Evolutionary conservation across 129 eudicot genomes (phyloP), one percentile per base, ranked within the genome.

Genomic region (Escallonia herrerae): DNA sequence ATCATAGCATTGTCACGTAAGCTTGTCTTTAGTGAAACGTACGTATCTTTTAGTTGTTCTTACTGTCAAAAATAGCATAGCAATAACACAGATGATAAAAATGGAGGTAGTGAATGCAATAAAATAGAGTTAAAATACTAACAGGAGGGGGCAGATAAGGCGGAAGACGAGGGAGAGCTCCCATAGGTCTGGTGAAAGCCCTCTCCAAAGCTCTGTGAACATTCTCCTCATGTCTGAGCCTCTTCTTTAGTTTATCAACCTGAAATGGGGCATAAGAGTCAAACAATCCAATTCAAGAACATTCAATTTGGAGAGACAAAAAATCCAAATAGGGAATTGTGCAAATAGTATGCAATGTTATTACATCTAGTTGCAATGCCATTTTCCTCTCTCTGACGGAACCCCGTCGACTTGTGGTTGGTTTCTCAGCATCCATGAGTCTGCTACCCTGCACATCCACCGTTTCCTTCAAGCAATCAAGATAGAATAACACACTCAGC

Each of bases 301-400:
- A 3, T 8, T 46, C 46, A 54, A 43, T 12, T 15, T 33, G 38
- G 15, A 5, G 3, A 55, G 10, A 8, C 33, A 22, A 22, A 22
- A 22, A 22, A 22, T 5, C 4, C 45, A n/a, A 60, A 63, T 47
- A 11, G 22, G 59, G 56, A 43, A 56, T 54, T 10, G 33, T 22
- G 46, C 15, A 52, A 63, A 56, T 33, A 69, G 56, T 49, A 63
- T 15, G 43, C 55, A 38, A 50, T 61, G 62, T 6, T 5, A 44
- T 7, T 82, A 90, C 97, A 75, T 90, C 97, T 77, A 83, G 83
- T 66, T 76, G 80, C 86, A 90, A 72, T 63, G 89, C 77, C 77
- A 75, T 62, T 74, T 80, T 86, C 49, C 82, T 79, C 15, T 86
- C 87, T 60, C 86, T 79, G 53, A 52, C 70, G 8, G 76, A 65